A percentile compares a stretch with the other conserved stretches of the same genome.
These are phyloP conservation scores for Heterobasidion occidentale DNA, from an alignment of 1,284 basidiomycete species.

Conservation along the genomic window DNA sequence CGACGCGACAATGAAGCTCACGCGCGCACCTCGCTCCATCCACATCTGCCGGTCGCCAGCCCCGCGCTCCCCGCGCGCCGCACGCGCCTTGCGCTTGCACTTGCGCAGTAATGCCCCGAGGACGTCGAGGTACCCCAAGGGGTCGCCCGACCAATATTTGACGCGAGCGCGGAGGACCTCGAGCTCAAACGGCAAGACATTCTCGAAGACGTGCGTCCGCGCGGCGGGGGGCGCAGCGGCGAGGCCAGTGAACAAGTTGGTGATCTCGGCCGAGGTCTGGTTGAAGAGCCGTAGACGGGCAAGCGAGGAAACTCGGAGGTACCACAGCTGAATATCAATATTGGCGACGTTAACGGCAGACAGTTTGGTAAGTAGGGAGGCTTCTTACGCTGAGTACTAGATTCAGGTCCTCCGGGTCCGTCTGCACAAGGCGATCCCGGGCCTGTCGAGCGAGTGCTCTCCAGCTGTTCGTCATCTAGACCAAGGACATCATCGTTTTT, in stretches of 20 bases:
- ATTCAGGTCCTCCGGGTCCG: conserved; percentile 56
- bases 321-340: conserved; percentile 54
- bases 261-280: conserved; percentile 72
- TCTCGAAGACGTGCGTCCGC: conserved; percentile 46
- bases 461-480: conserved; percentile 80
- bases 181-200: conserved; percentile 70
- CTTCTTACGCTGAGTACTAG: conserved; percentile 58
- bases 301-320: conserved; percentile 67
- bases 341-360: not conserved
- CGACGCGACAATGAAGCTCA: conserved; percentile 64
- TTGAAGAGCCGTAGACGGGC: conserved; percentile 76
- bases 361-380: not conserved
- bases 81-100: conserved; percentile 40
- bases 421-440: conserved; percentile 60
- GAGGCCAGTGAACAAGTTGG: conserved; percentile 70
- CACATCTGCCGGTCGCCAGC: conserved; percentile 52
- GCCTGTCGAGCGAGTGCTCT: conserved; percentile 72
- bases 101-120: conserved; percentile 71
- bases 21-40: conserved; percentile 65
- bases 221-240: conserved; percentile 43
- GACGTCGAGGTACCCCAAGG: conserved; percentile 68
- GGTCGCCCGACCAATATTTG: conserved; percentile 70
- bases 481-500: not conserved
- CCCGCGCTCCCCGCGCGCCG: conserved; percentile 6
- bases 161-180: conserved; percentile 66